Percentiles rank a stretch among this genome's conserved stretches.
Conservation (phyloP, 805 yeast genomes). For the Nakazawaea peltata region DNA sequence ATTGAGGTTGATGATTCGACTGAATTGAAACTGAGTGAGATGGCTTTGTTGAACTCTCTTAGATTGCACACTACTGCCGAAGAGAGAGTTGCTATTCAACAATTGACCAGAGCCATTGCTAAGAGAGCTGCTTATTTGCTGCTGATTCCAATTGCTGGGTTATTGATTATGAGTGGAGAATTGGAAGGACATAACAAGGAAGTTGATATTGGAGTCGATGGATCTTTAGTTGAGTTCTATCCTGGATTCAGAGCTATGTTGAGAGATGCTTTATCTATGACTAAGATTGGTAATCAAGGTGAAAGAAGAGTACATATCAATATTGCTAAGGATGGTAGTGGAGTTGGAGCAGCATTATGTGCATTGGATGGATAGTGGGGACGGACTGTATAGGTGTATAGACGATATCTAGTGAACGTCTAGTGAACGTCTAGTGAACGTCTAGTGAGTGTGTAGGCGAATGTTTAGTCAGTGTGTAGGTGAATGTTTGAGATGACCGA, state of each 20-base stretch:
- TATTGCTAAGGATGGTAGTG: slow-evolving; percentile 92
- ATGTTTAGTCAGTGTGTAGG: too few relatives aligned
- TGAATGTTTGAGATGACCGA: too few relatives aligned
- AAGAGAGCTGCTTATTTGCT: slow-evolving; percentile 85
- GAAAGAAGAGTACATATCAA: slow-evolving; percentile 69
- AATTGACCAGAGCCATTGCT: slow-evolving; percentile 70
- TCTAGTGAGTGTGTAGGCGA: too few relatives aligned
- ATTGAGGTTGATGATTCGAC: slow-evolving; percentile 82
- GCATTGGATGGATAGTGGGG: slow-evolving; percentile 33
- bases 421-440: too few relatives aligned
- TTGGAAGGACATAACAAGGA: slow-evolving; percentile 58
- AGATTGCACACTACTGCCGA: slow-evolving; percentile 61
- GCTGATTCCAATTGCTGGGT: slow-evolving; percentile 85
- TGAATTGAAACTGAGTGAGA: slow-evolving; percentile 60
- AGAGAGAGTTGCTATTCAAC: slow-evolving; percentile 71
- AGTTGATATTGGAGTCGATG: slow-evolving; percentile 93
- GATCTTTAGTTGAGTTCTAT: slow-evolving; percentile 87
- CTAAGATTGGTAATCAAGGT: slow-evolving; percentile 67
- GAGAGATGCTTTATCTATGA: slow-evolving; percentile 65
- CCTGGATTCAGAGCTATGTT: slow-evolving; percentile 82
- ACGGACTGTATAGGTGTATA: too few relatives aligned
- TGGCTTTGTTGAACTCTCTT: slow-evolving; percentile 55
- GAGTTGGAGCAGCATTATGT: slow-evolving; percentile 96
- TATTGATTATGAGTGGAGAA: slow-evolving; percentile 58
- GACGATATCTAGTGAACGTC: too few relatives aligned